A percentile compares a stretch with the other conserved stretches of the same genome.
Evolutionary conservation across 495 filamentous ascomycete species (phyloP).

Genomic region (Pseudoneurospora amorphoporcata): DNA sequence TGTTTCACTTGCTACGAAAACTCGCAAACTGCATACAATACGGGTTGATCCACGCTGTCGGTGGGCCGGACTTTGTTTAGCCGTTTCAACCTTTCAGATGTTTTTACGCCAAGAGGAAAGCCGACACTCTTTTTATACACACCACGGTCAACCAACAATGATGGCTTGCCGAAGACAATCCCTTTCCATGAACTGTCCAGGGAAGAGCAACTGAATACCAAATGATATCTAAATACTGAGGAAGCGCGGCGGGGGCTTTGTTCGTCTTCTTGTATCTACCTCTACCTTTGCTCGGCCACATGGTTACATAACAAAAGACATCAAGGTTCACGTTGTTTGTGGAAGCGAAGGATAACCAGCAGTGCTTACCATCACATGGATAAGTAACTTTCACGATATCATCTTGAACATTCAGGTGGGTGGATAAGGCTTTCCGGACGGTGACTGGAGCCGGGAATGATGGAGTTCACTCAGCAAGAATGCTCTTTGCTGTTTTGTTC

Average conservation of each 20-base stretch:
- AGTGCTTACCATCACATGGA: background rate
- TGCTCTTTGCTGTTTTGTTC: background rate
- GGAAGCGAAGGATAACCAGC: background rate
- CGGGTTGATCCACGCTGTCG: background rate
- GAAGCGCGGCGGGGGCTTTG: background rate
- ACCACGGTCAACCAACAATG: background rate
- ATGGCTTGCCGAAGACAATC: background rate
- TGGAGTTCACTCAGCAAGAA: background rate
- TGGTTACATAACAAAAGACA: background rate
- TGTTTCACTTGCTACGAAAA: background rate
- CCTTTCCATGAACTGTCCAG: background rate
- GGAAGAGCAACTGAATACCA: background rate
- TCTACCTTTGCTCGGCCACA: background rate
- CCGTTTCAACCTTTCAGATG: background rate
- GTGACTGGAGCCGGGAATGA: background rate
- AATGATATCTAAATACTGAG: background rate
- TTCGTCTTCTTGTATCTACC: background rate
- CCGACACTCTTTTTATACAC: background rate
- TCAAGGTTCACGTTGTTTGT: background rate
- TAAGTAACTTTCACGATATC: no score
- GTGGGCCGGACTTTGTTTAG: background rate
- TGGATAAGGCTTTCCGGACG: background rate
- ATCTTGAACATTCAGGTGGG: background rate
- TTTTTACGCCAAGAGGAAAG: background rate
- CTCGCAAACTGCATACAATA: conserved; percentile 5